Evolutionary conservation across 139 green algal genomes (phyloP), one percentile per base, ranked within the genome.

Genomic region (Chlamydomonas incerta): DNA sequence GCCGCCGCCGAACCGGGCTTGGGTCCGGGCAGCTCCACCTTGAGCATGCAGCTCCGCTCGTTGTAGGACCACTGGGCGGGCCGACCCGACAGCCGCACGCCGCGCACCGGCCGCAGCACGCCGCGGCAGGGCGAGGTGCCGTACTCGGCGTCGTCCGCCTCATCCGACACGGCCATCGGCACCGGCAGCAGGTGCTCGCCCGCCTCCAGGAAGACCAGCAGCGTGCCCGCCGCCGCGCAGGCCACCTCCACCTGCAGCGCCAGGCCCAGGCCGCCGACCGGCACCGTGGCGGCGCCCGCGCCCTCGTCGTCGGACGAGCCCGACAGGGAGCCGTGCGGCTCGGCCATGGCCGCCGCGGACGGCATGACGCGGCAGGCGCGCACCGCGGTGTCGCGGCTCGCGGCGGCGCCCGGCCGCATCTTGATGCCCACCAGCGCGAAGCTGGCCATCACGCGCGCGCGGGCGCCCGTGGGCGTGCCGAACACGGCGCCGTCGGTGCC

Each of bases 311-410:
- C 55, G 8, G 20, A 23, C 55, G 55, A 5, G 6, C 55, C 55
- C 28, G 72, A 31, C 37, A 47, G 46, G 14, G 24, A 17, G 72
- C 21, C 50, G 3, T 8, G 33, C 17, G 31, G 31, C 23, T 31
- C 73, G n/a, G 55, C n/a, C 23, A 14, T 29, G n/a, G 46, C 72
- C 5, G 9, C 52, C 6, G 28, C 47, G 13, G 29, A 21, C 4
- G 74, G 74, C 74, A 82, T 71, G 58, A 82, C 47, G 10, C 57
- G 74, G 55, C 74, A 82, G 74, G 47, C 71, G 26, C 35, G 74
- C 23, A 82, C 58, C 24, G 74, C 57, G 34, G 47, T 35, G 13
- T 55, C 58, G 57, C 58, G 58, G 23, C 58, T 34, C 10, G 52
- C 34, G 26, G 58, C 23, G 8, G 57, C 50, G 20, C 55, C 10